Conservation (phyloP, 169 alveolate genomes). For the Eimeria brunetti region DNA sequence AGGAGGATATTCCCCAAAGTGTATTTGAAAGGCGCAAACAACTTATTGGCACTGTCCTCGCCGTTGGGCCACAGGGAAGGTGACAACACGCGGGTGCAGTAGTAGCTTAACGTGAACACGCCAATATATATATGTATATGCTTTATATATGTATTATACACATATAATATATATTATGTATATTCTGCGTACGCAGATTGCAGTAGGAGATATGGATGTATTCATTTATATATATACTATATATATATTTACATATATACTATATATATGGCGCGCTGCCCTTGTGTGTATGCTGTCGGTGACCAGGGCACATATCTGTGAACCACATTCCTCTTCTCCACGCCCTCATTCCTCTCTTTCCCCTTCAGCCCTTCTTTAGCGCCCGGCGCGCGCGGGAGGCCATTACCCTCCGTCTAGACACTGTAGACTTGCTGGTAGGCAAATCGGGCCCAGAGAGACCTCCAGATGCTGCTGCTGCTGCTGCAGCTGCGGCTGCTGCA, state of each 20-base stretch:
- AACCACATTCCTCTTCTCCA: conserved; percentile 31
- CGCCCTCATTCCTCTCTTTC: conserved; percentile 15
- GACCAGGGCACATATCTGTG: conserved; percentile 1
- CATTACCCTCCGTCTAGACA: conserved; percentile 48
- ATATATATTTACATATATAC: neutral
- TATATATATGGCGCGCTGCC: neutral
- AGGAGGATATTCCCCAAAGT: conserved; percentile 10
- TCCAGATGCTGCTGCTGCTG: neutral
- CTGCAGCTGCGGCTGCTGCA: too few species aligned
- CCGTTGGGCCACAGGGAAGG: conserved; percentile 52
- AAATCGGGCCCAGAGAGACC: neutral
- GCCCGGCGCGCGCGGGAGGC: neutral
- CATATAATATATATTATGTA: too few species aligned
- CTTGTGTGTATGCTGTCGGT: conserved; percentile 6
- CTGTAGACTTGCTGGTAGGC: neutral
- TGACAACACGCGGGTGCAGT: conserved; percentile 11
- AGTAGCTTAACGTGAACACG: neutral
- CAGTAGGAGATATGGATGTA: too few species aligned
- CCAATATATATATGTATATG: neutral
- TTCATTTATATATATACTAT: neutral
- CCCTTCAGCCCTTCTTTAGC: neutral
- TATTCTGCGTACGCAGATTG: too few species aligned
- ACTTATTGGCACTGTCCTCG: conserved; percentile 23
- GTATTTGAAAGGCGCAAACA: conserved; percentile 16
- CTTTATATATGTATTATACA: neutral